Evolutionary conservation across 176 grass and related monocot species (phyloP).

Genomic region (Stipa capillata): DNA sequence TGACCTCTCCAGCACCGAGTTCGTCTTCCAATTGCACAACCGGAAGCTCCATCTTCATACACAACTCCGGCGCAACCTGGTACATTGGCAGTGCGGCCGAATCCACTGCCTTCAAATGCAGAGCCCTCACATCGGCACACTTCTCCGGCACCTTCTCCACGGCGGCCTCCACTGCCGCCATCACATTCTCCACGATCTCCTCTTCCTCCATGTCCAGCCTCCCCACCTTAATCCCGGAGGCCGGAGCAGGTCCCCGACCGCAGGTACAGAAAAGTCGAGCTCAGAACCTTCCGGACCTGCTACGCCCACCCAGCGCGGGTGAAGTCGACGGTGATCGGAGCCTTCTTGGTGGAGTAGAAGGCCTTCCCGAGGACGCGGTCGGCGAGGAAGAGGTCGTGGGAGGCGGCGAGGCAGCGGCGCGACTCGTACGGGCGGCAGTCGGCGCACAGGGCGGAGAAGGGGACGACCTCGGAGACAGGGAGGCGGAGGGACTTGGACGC

Average conservation of each 20-base stretch:
- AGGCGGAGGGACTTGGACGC: slow-evolving; percentile 35
- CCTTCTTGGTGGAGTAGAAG: slow-evolving; percentile 74
- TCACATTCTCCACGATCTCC: no score
- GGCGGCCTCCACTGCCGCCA: slow-evolving; percentile 25
- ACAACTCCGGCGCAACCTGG: slow-evolving; percentile 47
- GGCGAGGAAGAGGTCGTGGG: slow-evolving; percentile 72
- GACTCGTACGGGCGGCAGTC: slow-evolving; percentile 66
- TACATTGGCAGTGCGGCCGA: no score
- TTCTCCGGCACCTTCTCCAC: slow-evolving; percentile 57
- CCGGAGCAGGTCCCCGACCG: slow-evolving; percentile 55
- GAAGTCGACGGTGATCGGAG: slow-evolving; percentile 41
- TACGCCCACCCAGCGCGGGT: slow-evolving; percentile 52
- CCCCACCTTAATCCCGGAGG: slow-evolving; percentile 49
- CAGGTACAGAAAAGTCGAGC: no score
- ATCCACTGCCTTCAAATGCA: slow-evolving; percentile 49
- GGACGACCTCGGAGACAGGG: slow-evolving; percentile 49
- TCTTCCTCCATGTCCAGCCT: no score
- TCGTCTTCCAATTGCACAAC: neutral
- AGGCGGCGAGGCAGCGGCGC: slow-evolving; percentile 52
- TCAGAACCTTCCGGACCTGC: slow-evolving; percentile 48
- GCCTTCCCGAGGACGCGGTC: slow-evolving; percentile 71
- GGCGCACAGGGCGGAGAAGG: slow-evolving; percentile 46
- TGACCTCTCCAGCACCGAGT: slow-evolving; percentile 6
- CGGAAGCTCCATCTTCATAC: slow-evolving; percentile 59
- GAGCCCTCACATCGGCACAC: slow-evolving; percentile 55